Evolutionary conservation across 176 grass and related monocot genomes (phyloP).

Genomic region (Melocanna baccifera): DNA sequence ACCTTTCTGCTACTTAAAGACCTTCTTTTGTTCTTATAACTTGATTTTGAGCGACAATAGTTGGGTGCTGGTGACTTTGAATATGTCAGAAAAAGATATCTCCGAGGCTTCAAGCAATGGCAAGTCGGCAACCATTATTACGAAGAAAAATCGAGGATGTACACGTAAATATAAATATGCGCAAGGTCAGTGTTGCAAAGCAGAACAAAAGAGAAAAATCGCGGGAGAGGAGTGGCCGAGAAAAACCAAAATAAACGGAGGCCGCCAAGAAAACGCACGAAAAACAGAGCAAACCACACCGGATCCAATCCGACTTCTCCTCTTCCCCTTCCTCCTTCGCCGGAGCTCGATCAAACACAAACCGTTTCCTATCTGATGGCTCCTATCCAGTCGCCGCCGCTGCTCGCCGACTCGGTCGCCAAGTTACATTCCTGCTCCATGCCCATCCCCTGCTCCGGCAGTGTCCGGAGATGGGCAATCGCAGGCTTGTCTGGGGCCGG

Average conservation of each 20-base stretch:
- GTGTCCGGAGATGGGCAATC: slow-evolving; percentile 29
- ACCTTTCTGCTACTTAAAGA: too few relatives aligned
- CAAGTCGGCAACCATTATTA: too few relatives aligned
- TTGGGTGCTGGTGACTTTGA: too few relatives aligned
- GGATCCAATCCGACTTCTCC: not conserved
- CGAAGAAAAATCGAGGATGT: not conserved
- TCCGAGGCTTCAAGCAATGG: too few relatives aligned
- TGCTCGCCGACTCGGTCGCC: slow-evolving; percentile 39
- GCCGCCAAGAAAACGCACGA: slow-evolving; percentile 30
- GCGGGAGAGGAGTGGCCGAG: slow-evolving; percentile 52
- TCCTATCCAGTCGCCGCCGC: slow-evolving; percentile 33
- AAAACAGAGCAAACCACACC: slow-evolving; percentile 35
- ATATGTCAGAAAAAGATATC: too few relatives aligned
- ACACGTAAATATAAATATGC: not conserved
- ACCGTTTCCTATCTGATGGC: not conserved
- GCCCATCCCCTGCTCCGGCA: slow-evolving; percentile 32
- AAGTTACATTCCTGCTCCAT: slow-evolving; percentile 41
- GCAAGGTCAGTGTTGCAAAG: not conserved
- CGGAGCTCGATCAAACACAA: slow-evolving; percentile 12
- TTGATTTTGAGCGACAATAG: too few relatives aligned
- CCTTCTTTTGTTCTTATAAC: too few relatives aligned
- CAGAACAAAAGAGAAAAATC: slow-evolving; percentile 41
- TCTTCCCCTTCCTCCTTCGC: not conserved
- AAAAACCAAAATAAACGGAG: slow-evolving; percentile 34
- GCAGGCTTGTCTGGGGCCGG: slow-evolving; percentile 7